These are phyloP conservation scores for Flaveria floridana DNA, from an alignment of 140 eudicot species.

Conservation along the genomic window DNA sequence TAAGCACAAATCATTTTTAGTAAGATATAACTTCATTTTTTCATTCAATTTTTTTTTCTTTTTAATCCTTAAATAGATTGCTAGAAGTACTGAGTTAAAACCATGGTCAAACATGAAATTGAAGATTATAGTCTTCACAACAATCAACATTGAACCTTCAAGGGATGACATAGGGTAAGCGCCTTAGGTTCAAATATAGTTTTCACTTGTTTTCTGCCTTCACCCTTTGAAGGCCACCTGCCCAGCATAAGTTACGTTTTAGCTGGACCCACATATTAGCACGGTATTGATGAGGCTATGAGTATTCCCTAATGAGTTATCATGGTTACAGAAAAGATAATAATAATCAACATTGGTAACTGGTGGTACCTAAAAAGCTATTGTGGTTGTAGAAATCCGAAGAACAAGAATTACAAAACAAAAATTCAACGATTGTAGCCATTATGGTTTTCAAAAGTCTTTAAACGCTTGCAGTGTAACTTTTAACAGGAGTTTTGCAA, in stretches of 20 bases:
- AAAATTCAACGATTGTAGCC: background rate
- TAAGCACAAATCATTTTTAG: conserved; percentile 16
- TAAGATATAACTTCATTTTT: conserved; percentile 14
- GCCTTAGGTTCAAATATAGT: background rate
- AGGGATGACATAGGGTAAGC: background rate
- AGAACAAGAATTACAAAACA: background rate
- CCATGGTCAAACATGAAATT: conserved; percentile 12
- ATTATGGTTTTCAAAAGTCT: background rate
- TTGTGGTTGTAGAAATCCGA: background rate
- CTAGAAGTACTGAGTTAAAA: background rate
- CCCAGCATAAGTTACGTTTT: background rate
- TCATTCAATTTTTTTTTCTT: background rate
- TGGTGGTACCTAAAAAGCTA: background rate
- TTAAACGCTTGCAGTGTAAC: background rate
- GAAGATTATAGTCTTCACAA: background rate
- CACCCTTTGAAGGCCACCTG: no score
- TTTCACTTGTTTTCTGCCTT: no score
- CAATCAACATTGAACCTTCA: background rate
- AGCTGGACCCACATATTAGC: background rate
- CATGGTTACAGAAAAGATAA: background rate
- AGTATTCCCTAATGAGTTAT: background rate
- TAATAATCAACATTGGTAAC: background rate
- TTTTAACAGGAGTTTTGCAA: background rate
- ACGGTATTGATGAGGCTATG: background rate
- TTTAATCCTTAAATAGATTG: background rate